Evolutionary conservation across 805 yeast genomes (phyloP), one percentile per base, ranked within the genome.

Genomic region (Metschnikowia lachancei): DNA sequence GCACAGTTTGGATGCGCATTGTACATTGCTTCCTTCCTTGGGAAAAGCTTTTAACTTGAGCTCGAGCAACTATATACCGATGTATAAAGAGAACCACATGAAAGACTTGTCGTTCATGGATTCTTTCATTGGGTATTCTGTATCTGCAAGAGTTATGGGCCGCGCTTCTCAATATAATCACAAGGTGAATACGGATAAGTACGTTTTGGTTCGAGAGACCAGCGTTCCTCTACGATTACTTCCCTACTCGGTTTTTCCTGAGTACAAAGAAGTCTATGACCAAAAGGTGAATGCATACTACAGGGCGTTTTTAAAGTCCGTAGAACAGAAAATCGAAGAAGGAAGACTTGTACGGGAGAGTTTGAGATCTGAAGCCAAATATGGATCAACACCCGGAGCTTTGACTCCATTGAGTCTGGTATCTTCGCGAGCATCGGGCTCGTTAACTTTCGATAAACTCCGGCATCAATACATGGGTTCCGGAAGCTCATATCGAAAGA

Each of bases 91-190:
- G 33, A 18, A 14, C 12, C 50, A 50, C 3, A 41, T 69, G 32
- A 60, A 61, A 35, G 76, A 72, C 52, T 60, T 71, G 43, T 54
- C 67, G 3, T 66, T 68, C 35, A 56, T 70, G 31, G 75, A 70
- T 51, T 60, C 70, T 6, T 63, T 64, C n/a, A 58, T 70, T 5
- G 57, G 58, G 28, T 72, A 70, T 51, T 61, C 68, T 40, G 65
- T 72, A 8, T 67, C 66, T 24, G 73, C 74, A 16, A 58, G 75
- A 53, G 65, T 72, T 14, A 66, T 72, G 18, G 76, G 75, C 1
- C 65, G 63, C 18, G 70, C 73, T 1, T 59, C 65, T n/a, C 74
- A 66, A 35, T 72, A 69, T 49, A 53, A 60, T 19, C 54, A 51
- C 37, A 38, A 46, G 4, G 41, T 39, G n/a, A 26, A 36, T 11